A percentile compares a stretch with the other conserved stretches of the same genome.
phyloP scores from a whole-genome alignment of 805 yeast genomes.

The Tetrapisispora phaffii region DNA sequence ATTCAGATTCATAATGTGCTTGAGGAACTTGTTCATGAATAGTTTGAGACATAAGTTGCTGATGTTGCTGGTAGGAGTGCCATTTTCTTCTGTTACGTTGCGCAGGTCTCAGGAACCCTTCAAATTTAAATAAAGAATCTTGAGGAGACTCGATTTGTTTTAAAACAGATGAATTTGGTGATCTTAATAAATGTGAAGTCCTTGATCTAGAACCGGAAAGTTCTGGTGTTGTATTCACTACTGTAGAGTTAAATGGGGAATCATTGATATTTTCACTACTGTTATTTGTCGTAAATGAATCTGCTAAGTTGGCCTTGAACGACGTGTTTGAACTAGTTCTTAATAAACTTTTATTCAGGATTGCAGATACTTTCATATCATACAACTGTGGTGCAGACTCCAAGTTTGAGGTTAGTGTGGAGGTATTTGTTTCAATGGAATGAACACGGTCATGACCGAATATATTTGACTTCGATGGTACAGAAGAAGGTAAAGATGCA shows the following conservation, averaged over 20 bases:
- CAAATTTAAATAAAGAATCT: slow-evolving; percentile 37
- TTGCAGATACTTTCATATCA: slow-evolving; percentile 70
- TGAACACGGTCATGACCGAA: slow-evolving; percentile 29
- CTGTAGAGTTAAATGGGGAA: background rate
- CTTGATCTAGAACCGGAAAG: background rate
- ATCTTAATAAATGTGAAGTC: slow-evolving; percentile 3
- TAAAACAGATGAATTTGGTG: slow-evolving; percentile 1
- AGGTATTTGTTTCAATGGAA: slow-evolving; percentile 55
- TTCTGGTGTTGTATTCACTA: slow-evolving; percentile 1
- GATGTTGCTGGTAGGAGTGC: slow-evolving; percentile 21
- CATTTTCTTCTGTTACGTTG: slow-evolving; percentile 29
- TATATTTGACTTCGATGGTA: slow-evolving; percentile 10
- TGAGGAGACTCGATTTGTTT: slow-evolving; percentile 27
- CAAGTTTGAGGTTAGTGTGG: slow-evolving; percentile 39
- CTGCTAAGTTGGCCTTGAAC: slow-evolving; percentile 67
- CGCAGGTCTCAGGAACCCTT: slow-evolving; percentile 32
- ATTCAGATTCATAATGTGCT: slow-evolving; percentile 1
- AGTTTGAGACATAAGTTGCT: slow-evolving; percentile 18
- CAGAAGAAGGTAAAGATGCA: slow-evolving; percentile 8
- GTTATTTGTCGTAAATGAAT: slow-evolving; percentile 38
- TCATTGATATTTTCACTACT: slow-evolving; percentile 2
- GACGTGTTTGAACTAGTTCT: slow-evolving; percentile 68
- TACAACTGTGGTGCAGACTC: slow-evolving; percentile 71
- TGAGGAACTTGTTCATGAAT: slow-evolving; percentile 14
- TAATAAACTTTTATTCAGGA: slow-evolving; percentile 61